phyloP scores from a whole-genome alignment of 1,284 basidiomycete species.

The Prillingera fragicola region DNA sequence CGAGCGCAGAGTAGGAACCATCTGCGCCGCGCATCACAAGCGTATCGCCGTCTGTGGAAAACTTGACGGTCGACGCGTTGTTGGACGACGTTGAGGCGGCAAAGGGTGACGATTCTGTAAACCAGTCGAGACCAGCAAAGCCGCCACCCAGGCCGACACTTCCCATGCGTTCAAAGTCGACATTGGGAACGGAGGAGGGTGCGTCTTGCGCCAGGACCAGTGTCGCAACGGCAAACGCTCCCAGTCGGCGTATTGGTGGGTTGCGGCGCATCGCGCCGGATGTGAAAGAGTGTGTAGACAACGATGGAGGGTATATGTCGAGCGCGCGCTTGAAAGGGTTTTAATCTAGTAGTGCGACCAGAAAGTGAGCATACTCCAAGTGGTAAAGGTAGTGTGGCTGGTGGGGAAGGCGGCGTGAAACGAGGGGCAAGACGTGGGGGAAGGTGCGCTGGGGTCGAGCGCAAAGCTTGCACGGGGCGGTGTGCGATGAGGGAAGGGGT shows the following conservation, averaged over 20 bases:
- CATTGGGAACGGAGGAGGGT: conserved; percentile 62
- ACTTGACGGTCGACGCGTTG: conserved; percentile 11
- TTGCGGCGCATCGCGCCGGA: conserved; percentile 17
- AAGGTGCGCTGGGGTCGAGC: no score
- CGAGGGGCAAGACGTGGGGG: background rate
- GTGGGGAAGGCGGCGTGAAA: background rate
- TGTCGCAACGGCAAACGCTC: conserved; percentile 14
- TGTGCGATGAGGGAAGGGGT: background rate
- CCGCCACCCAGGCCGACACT: conserved; percentile 77
- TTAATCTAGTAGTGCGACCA: background rate
- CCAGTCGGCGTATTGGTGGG: conserved; percentile 22
- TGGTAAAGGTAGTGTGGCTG: background rate
- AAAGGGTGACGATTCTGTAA: conserved; percentile 32
- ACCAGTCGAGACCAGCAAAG: conserved; percentile 70
- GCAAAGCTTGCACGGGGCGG: background rate
- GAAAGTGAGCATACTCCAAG: background rate
- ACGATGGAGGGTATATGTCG: background rate
- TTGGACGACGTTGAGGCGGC: conserved; percentile 19
- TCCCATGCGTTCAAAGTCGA: conserved; percentile 89
- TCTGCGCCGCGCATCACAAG: conserved; percentile 25
- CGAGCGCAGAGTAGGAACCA: conserved; percentile 26
- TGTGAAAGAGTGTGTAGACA: conserved; percentile 5
- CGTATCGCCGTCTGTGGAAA: conserved; percentile 37
- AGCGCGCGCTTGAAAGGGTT: background rate
- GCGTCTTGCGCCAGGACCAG: conserved; percentile 33